Evolutionary conservation across 768 basidiomycete genomes (phyloP).

Genomic region (Udeniomyces megalosporus): DNA sequence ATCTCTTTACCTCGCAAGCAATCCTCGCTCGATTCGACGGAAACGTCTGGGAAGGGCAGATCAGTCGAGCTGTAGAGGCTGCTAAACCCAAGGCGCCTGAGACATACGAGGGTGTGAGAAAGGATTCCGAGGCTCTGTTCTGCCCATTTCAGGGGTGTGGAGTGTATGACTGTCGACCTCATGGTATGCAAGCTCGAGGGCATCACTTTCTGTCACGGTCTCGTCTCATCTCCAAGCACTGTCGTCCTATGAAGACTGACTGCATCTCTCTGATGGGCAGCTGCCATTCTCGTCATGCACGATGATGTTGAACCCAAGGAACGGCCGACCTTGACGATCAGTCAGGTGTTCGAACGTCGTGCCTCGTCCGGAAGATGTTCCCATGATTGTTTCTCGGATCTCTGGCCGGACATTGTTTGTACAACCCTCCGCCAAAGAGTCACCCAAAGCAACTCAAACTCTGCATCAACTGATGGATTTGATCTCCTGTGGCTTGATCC

Average conservation of each 20-base stretch:
- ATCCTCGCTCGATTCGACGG: neutral
- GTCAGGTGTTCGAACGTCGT: neutral
- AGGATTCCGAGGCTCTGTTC: neutral
- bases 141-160: conserved; percentile 5
- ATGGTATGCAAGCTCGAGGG: neutral
- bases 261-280: neutral
- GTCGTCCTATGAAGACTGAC: neutral
- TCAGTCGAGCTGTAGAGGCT: neutral
- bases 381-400: too few relatives aligned
- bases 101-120: neutral
- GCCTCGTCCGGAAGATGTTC: too few relatives aligned
- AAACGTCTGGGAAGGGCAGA: neutral
- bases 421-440: neutral
- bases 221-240: neutral
- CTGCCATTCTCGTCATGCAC: neutral
- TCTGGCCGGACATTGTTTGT: too few relatives aligned
- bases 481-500: neutral
- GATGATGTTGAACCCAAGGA: neutral
- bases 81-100: neutral
- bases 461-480: neutral
- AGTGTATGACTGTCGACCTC: conserved; percentile 11
- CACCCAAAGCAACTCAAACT: neutral
- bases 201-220: neutral
- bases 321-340: neutral
- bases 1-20: neutral